Conservation (phyloP, 805 yeast genomes). For the Yamadazyma paraphyllophila region DNA sequence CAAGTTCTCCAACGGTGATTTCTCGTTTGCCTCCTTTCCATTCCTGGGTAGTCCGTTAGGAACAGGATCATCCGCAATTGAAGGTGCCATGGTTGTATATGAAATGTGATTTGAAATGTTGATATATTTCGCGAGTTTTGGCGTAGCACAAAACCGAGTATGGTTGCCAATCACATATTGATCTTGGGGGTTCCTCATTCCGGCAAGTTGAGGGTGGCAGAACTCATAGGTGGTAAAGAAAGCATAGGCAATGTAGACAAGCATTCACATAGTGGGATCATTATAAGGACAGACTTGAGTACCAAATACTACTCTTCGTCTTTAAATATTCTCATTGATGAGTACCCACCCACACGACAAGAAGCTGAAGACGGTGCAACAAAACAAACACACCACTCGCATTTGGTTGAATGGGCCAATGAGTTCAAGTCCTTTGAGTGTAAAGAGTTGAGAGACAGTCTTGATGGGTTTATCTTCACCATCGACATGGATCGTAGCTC, state of each 20-base stretch:
- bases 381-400: not conserved
- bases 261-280: slow-evolving; percentile 32
- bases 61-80: not conserved
- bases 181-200: slow-evolving; percentile 44
- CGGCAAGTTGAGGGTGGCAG: slow-evolving; percentile 36
- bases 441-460: slow-evolving; percentile 42
- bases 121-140: not conserved
- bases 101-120: not conserved
- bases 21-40: slow-evolving; percentile 16
- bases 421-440: slow-evolving; percentile 40
- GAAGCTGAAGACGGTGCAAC: not conserved
- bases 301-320: slow-evolving; percentile 33
- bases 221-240: slow-evolving; percentile 25
- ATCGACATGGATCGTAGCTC: slow-evolving; percentile 25
- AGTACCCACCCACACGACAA: slow-evolving; percentile 20
- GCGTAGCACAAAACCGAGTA: not conserved
- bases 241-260: slow-evolving; percentile 26
- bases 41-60: not conserved
- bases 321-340: slow-evolving; percentile 36
- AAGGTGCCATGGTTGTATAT: slow-evolving; percentile 9
- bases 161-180: slow-evolving; percentile 39
- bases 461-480: slow-evolving; percentile 48
- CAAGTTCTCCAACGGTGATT: slow-evolving; percentile 35
- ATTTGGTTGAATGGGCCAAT: slow-evolving; percentile 32
- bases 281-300: slow-evolving; percentile 21